Percentiles rank a stretch among this genome's conserved stretches.
phyloP scores from a whole-genome alignment of 257 asterid genomes.

The Thymus quinquecostatus region DNA sequence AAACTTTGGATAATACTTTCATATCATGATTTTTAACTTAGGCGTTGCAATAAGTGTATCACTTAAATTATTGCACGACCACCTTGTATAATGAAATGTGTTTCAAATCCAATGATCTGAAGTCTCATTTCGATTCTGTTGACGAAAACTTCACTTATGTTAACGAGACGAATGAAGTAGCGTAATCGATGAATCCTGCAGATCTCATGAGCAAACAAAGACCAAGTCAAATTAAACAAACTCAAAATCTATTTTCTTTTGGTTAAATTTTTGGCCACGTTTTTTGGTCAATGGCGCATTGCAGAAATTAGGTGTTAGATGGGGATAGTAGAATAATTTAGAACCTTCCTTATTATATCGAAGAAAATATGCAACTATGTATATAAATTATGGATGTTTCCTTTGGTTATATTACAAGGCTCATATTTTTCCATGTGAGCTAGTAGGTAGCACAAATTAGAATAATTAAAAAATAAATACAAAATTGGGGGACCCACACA shows the following conservation, averaged over 20 bases:
- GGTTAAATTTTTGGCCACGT: not conserved
- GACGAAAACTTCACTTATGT: too few relatives aligned
- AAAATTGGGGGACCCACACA: not conserved
- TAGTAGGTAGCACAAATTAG: slow-evolving; percentile 16
- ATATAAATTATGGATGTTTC: not conserved
- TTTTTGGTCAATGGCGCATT: slow-evolving; percentile 16
- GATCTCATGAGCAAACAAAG: too few relatives aligned
- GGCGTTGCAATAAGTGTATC: slow-evolving; percentile 13
- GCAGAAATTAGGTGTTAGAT: not conserved
- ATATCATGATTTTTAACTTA: not conserved
- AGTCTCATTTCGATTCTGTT: too few relatives aligned
- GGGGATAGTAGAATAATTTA: slow-evolving; percentile 4
- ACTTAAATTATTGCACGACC: slow-evolving; percentile 12
- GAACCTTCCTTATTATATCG: not conserved
- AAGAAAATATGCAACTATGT: not conserved
- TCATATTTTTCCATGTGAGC: slow-evolving; percentile 31
- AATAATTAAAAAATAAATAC: not conserved
- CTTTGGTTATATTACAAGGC: not conserved
- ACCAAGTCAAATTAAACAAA: not conserved
- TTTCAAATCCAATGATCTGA: not conserved
- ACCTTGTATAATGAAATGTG: not conserved
- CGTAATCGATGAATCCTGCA: too few relatives aligned
- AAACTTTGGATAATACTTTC: not conserved
- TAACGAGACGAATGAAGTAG: too few relatives aligned
- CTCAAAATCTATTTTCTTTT: not conserved